Percentiles rank a stretch among this genome's conserved stretches.
Conservation (phyloP, 129 eudicot genomes). For the Pseudognaphalium luteoalbum region DNA sequence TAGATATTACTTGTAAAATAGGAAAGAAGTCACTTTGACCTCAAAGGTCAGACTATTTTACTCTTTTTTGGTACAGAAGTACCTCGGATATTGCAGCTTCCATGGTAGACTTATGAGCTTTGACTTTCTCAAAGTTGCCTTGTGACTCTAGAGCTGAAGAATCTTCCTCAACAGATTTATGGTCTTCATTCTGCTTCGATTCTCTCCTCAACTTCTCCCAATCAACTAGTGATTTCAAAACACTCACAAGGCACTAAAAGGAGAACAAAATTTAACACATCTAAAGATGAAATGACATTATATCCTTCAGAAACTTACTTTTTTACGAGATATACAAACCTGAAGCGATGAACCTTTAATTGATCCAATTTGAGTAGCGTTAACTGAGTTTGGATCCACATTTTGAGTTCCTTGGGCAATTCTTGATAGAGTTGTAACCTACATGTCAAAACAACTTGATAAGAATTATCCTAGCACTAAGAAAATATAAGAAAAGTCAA, state of each 20-base stretch:
- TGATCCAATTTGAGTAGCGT: slow-evolving; percentile 68
- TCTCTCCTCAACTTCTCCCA: slow-evolving; percentile 87
- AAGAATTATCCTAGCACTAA: slow-evolving; percentile 15
- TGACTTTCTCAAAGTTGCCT: slow-evolving; percentile 83
- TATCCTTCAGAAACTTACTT: not conserved
- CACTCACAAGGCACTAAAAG: slow-evolving; percentile 84
- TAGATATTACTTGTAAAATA: not conserved
- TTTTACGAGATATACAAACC: slow-evolving; percentile 41
- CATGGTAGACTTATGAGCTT: slow-evolving; percentile 93
- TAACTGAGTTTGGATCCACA: slow-evolving; percentile 83
- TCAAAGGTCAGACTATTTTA: not conserved
- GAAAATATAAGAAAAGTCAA: slow-evolving; percentile 7
- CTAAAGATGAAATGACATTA: not conserved
- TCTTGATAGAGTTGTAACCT: slow-evolving; percentile 84
- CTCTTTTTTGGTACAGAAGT: slow-evolving; percentile 18
- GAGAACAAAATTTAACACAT: slow-evolving; percentile 13
- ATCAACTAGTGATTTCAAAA: slow-evolving; percentile 80
- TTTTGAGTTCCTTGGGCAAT: slow-evolving; percentile 95
- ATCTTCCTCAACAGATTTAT: slow-evolving; percentile 44
- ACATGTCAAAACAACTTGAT: slow-evolving; percentile 27
- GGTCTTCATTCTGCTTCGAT: slow-evolving; percentile 52
- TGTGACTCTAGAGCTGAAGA: slow-evolving; percentile 44
- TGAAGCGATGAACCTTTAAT: slow-evolving; percentile 88
- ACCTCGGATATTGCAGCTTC: slow-evolving; percentile 96
- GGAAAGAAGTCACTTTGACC: not conserved